Evolutionary conservation across 2,329 filamentous ascomycete species (phyloP), one percentile per base, ranked within the genome.

Genomic region (Rosellinia necatrix): DNA sequence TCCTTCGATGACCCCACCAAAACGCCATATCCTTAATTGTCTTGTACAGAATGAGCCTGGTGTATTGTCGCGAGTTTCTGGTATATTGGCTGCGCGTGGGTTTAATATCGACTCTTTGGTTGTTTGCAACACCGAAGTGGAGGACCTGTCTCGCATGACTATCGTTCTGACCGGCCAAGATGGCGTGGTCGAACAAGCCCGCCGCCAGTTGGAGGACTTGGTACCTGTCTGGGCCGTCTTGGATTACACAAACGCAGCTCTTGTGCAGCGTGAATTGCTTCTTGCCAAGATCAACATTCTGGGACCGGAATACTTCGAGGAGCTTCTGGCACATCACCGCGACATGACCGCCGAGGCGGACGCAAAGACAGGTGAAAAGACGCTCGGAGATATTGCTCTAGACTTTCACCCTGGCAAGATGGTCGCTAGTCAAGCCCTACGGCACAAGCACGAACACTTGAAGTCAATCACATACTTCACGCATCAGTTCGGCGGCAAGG

Each of bases 21-120:
- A 96, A 79, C 88, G 92, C 51, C 94, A 99, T 76, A 85, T 99
- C 71, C 87, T 99, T 76, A 99, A 99, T 79, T 99, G 94, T 74
- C 84, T 99, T 60, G 94, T 99, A 59, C 94, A 99, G 77, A 99
- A 99, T 78, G 94, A 99, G 80, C 94, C 94, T 10, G 94, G 94
- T 78, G 94, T 99, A 54, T 81, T 99, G 56, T 97, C 93, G 49
- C 92, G 94, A 58, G 91, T 99, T 8, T 97, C 94, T 1, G 94
- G 94, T 52, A 97, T 99, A 71, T 81, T 99, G 29, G 94, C 94
- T 10, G 94, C 94, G 38, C 86, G 94, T 56, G 94, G 94, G 64
- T 99, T 99, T 86, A 99, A 99, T 80, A 99, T 99, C 70, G 94
- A 99, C 82, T 96, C 90, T 51, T 81, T 99, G 62, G 94, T 99